Conservation (phyloP, 257 asterid genomes). For the Solanum bulbocastanum region DNA sequence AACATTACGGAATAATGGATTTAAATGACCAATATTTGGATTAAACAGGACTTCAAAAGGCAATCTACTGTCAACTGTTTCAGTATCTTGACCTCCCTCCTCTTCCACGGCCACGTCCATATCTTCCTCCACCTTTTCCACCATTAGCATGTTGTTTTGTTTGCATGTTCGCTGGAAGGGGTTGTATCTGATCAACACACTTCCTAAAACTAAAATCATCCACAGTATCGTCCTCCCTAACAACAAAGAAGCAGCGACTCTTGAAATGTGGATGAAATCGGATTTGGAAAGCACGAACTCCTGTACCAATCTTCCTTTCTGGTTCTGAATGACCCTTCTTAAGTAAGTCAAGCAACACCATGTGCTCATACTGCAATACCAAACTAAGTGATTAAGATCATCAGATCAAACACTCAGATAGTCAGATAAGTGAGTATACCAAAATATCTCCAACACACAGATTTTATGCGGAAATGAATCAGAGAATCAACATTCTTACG, state of each 20-base stretch:
- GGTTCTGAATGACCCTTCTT: conserved; percentile 85
- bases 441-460: neutral
- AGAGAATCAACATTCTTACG: neutral
- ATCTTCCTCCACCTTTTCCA: conserved; percentile 39
- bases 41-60: neutral
- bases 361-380: conserved; percentile 55
- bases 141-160: conserved; percentile 52
- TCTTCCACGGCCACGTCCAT: conserved; percentile 46
- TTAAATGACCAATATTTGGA: neutral
- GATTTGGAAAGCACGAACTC: conserved; percentile 61
- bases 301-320: conserved; percentile 73
- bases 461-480: neutral
- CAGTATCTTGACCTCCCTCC: conserved; percentile 41
- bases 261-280: conserved; percentile 68
- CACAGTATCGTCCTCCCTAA: conserved; percentile 63
- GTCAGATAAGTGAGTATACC: neutral
- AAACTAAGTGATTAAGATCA: neutral
- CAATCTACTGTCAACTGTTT: neutral
- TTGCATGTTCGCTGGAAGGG: conserved; percentile 83
- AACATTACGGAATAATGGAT: neutral
- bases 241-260: conserved; percentile 83
- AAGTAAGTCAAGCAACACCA: conserved; percentile 53
- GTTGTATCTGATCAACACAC: conserved; percentile 72
- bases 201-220: conserved; percentile 96
- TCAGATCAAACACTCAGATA: neutral